Evolutionary conservation across 2,329 filamentous ascomycete species (phyloP).

Genomic region (Microcyclosporella mali): DNA sequence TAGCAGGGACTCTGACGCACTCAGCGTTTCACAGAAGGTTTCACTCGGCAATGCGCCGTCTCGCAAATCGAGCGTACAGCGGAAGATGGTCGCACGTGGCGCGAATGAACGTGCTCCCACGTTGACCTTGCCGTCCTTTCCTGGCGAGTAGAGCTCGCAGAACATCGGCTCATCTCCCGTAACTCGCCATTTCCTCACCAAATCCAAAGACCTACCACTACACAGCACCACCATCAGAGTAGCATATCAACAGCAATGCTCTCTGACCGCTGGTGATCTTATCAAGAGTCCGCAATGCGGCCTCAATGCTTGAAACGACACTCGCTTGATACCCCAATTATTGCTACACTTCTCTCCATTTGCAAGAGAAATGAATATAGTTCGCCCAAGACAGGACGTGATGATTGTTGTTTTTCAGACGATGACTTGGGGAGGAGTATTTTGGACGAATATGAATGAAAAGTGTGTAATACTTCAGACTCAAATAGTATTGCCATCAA

Average conservation of each 20-base stretch:
- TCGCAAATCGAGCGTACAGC: conserved; percentile 13
- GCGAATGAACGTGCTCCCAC: conserved; percentile 30
- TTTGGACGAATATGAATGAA: no score
- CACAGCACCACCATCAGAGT: neutral
- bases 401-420: no score
- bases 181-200: no score
- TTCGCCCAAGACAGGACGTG: no score
- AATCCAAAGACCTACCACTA: neutral
- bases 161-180: neutral
- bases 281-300: neutral
- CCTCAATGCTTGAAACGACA: no score
- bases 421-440: no score
- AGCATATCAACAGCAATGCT: neutral
- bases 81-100: conserved; percentile 29
- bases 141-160: conserved; percentile 11
- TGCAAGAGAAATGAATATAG: no score
- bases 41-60: conserved; percentile 9
- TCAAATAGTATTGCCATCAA: no score
- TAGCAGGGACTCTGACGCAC: conserved; percentile 7
- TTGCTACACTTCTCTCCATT: no score
- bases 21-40: conserved; percentile 5
- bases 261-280: neutral
- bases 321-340: no score
- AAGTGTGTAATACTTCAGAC: no score
- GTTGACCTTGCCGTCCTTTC: conserved; percentile 28